Evolutionary conservation across 2,329 filamentous ascomycete species (phyloP), one percentile per base, ranked within the genome.

Genomic region (Coniella vitis): DNA sequence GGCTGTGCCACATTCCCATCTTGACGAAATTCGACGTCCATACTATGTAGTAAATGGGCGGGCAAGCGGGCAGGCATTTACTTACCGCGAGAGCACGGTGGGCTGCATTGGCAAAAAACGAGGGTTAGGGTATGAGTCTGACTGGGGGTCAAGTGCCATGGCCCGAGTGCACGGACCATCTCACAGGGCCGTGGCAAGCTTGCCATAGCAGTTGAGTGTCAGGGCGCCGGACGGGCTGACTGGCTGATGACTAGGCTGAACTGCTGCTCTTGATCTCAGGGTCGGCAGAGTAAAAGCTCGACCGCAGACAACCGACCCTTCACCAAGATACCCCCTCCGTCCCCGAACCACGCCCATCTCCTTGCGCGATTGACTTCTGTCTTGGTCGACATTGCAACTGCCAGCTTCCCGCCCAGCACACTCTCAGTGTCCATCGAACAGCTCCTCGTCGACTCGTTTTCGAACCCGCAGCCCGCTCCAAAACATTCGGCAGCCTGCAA

Each of bases 221-320:
- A 39, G 20, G 3, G 19, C 38, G 20, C 20, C 8, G 22, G 8
- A 31, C 38, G 16, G 22, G 38, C 38, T 31, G 38, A 31, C 38
- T 41, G 22, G 38, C 38, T 29, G 21, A 10, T 38, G 17, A 29
- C 38, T 41, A 21, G 38, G 10, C 25, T 29, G 25, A 29, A 29
- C 25, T 29, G 25, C 25, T 29, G 25, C 16, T 14, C 40, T 34
- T 42, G 25, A 42, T 19, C 25, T 42, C 29, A 22, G 32, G 40
- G 29, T 42, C 29, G 29, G 16, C 40, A 42, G 9, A 42, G 40
- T 42, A 42, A 42, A 42, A 42, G 40, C 40, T 42, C 40, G 17
- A 42, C 40, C 40, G 19, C 29, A 42, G 40, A 42, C 38, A 10
- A 41, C 8, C 16, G 14, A 34, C 9, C 40, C 25, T 29, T 29